Conservation (phyloP, 345 rosid genomes). For the Aquilaria yunnanensis region DNA sequence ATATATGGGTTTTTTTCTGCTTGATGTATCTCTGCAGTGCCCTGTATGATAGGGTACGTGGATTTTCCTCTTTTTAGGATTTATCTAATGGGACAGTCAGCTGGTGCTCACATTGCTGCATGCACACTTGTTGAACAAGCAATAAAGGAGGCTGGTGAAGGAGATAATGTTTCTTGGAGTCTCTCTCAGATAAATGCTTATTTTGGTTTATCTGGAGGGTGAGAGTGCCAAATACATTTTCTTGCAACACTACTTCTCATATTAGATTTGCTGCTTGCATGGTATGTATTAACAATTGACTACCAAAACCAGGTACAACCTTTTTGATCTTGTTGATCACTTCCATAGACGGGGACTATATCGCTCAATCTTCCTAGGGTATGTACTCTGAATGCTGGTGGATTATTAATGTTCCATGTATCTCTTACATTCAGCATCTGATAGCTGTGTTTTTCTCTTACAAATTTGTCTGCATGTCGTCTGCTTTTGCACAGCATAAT, state of each 20-base stretch:
- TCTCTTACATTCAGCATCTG: too few relatives aligned
- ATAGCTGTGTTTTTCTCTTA: not conserved
- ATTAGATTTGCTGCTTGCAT: not conserved
- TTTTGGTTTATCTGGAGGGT: slow-evolving; percentile 95
- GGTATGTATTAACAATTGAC: not conserved
- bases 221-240: too few relatives aligned
- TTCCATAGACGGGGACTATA: slow-evolving; percentile 71
- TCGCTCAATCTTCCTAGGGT: slow-evolving; percentile 75
- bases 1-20: too few relatives aligned
- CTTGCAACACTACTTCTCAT: not conserved
- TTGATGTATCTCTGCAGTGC: too few relatives aligned
- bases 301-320: slow-evolving; percentile 61
- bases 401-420: too few relatives aligned
- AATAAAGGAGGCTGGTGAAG: slow-evolving; percentile 65
- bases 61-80: slow-evolving; percentile 30
- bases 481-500: slow-evolving; percentile 49
- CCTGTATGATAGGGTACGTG: too few relatives aligned
- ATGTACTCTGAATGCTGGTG: slow-evolving; percentile 2
- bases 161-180: slow-evolving; percentile 70
- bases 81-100: slow-evolving; percentile 92
- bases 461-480: too few relatives aligned
- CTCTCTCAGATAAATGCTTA: slow-evolving; percentile 67
- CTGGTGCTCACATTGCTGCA: slow-evolving; percentile 95
- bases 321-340: slow-evolving; percentile 67
- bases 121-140: slow-evolving; percentile 89